These are phyloP conservation scores for Pholiota microspora DNA, from an alignment of 768 basidiomycete genomes.

Conservation along the genomic window DNA sequence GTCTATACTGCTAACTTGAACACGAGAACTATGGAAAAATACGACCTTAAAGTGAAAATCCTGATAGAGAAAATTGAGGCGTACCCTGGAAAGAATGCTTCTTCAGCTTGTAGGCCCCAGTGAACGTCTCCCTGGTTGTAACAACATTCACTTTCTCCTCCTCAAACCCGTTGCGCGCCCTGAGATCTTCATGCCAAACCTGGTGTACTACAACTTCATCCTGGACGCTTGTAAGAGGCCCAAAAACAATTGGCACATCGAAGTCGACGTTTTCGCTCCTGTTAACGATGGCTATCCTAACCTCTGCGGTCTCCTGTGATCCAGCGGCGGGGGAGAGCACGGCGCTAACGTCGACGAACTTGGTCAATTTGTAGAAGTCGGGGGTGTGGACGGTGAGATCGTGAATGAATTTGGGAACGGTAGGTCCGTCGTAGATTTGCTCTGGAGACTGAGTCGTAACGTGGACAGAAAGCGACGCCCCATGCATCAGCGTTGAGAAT, in stretches of 20 bases:
- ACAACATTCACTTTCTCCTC: slow-evolving; percentile 39
- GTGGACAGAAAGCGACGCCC: slow-evolving; percentile 37
- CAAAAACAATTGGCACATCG: slow-evolving; percentile 36
- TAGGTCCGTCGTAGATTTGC: slow-evolving; percentile 37
- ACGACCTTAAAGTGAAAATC: background rate
- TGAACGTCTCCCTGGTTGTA: slow-evolving; percentile 27
- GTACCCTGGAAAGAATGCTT: slow-evolving; percentile 48
- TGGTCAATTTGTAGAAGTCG: slow-evolving; percentile 33
- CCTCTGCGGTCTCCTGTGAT: slow-evolving; percentile 24
- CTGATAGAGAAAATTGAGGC: background rate
- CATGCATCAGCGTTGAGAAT: slow-evolving; percentile 57
- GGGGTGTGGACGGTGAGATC: slow-evolving; percentile 34
- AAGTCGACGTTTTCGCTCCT: slow-evolving; percentile 39
- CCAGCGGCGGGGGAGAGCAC: slow-evolving; percentile 34
- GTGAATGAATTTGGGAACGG: slow-evolving; percentile 51
- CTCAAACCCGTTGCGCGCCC: slow-evolving; percentile 40
- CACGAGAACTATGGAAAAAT: slow-evolving; percentile 6
- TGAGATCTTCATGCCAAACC: slow-evolving; percentile 48
- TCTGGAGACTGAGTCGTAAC: slow-evolving; percentile 27
- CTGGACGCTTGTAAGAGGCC: slow-evolving; percentile 24
- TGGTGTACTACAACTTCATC: slow-evolving; percentile 42
- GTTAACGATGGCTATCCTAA: slow-evolving; percentile 57
- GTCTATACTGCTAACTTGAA: slow-evolving; percentile 5
- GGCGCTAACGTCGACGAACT: slow-evolving; percentile 48
- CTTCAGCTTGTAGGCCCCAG: slow-evolving; percentile 36